These are phyloP conservation scores for Hypoxylon sp. DNA, from an alignment of 2,329 filamentous ascomycete genomes.

Conservation along the genomic window DNA sequence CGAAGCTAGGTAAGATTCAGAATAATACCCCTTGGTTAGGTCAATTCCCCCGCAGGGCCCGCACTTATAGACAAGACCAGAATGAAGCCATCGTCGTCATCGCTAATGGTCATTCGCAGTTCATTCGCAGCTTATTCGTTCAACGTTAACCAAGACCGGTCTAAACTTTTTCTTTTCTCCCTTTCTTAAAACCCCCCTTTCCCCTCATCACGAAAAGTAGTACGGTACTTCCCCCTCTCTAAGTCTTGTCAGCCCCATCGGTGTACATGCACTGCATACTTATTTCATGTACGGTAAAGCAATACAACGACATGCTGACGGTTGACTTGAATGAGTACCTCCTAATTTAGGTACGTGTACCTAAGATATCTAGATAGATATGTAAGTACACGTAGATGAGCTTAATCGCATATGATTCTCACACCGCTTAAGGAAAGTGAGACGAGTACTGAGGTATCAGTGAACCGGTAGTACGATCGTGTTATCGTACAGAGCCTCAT, in stretches of 20 bases:
- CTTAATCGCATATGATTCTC: not conserved
- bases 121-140: not conserved
- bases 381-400: no score
- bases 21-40: conserved; percentile 21
- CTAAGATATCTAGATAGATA: not conserved
- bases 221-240: conserved; percentile 15
- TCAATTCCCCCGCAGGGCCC: conserved; percentile 30
- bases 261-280: not conserved
- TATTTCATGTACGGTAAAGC: not conserved
- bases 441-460: not conserved
- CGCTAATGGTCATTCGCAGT: conserved; percentile 1
- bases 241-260: conserved; percentile 6
- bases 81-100: conserved; percentile 40
- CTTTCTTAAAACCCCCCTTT: conserved; percentile 6
- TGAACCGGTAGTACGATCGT: not conserved
- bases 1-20: conserved; percentile 34
- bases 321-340: not conserved
- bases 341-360: not conserved
- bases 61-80: conserved; percentile 10
- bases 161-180: conserved; percentile 21
- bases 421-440: conserved; percentile 27
- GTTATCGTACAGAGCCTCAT: conserved; percentile 37
- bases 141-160: conserved; percentile 19
- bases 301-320: conserved; percentile 9
- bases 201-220: conserved; percentile 27